Base-by-base conservation (phyloP, 768 basidiomycete genomes). In the Paxillus ammoniavirescens region DNA sequence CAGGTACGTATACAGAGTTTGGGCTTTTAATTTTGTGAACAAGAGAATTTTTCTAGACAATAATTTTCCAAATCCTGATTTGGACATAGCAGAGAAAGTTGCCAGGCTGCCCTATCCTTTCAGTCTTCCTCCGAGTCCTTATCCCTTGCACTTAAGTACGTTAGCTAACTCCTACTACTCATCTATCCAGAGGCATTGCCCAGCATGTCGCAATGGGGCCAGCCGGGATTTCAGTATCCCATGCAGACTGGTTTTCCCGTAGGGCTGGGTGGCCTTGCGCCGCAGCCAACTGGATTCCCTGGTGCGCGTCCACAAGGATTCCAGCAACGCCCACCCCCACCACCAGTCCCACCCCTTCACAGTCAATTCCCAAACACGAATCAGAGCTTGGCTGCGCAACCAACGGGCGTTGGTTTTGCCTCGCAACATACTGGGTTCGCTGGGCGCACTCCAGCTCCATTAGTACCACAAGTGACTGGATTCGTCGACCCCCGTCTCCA, bases 401-500 rank as follows among this genome's bases (percentile, higher is more conserved):
- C 62, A 17, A 64, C 62, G 0, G 59, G 65, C 8, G 36, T 61
- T 4, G 62, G 64, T 23, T 57, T 76, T 30, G 31, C 63, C 5
- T 58, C 65, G 31, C 67, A 66, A 18, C 65, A 58, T 8, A 66
- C 65, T 6, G 86, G 89, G 1, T 89, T 82, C 61, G 74, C 71
- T 13, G 78, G 77, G 26, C 71, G 65, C 47, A 62, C 74, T 42
- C 54, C 64, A 51, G 47, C 70, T 63, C 77, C 79, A 8, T 78
- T 93, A 47, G 75, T 87, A 2, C 80, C 89, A 14, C 92, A 93
- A 63, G 72, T 78, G 50, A 93, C 92, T 6, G 92, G 92, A 18
- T 91, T 81, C 61, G 73, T 89, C 50, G 89, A 96, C 72, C 93
- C 93, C 2, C 75, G 92, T 17, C 73, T 95, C 47, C 82, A 83